Evolutionary conservation across 192 early-diverging fungal species (phyloP).

Genomic region (Backusella westeae): DNA sequence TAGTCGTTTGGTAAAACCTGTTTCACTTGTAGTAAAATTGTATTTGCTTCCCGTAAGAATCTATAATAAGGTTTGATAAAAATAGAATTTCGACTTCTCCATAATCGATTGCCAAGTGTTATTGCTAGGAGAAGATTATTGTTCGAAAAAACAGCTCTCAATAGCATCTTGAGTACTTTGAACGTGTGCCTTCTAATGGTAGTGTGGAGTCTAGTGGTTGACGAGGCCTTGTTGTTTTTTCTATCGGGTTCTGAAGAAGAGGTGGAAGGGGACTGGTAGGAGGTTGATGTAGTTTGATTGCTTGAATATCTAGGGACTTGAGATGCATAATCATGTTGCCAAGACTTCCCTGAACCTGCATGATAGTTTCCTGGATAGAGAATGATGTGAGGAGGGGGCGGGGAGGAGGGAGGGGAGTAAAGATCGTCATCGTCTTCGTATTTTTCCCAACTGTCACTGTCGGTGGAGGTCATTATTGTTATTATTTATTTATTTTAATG

Average conservation of each 20-base stretch:
- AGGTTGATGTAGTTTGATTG: background rate
- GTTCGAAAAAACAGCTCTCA: background rate
- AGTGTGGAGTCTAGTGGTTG: background rate
- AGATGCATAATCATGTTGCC: slow-evolving; percentile 5
- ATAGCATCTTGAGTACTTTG: background rate
- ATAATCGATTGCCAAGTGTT: background rate
- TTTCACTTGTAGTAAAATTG: background rate
- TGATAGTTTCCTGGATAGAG: slow-evolving; percentile 6
- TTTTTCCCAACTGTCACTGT: background rate
- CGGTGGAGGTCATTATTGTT: background rate
- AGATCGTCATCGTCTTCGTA: background rate
- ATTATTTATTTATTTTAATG: background rate
- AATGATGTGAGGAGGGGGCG: background rate
- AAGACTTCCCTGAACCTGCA: slow-evolving; percentile 7
- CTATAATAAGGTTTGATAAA: background rate
- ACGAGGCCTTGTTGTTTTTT: background rate
- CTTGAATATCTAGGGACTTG: background rate
- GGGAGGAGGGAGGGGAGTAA: slow-evolving; percentile 5
- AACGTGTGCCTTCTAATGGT: background rate
- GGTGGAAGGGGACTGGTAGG: background rate
- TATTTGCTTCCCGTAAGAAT: background rate
- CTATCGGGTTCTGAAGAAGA: background rate
- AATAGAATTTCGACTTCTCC: background rate
- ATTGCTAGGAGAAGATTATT: background rate
- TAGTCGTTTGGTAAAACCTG: background rate